Conservation (phyloP, 768 basidiomycete species). For the Suillus subluteus region DNA sequence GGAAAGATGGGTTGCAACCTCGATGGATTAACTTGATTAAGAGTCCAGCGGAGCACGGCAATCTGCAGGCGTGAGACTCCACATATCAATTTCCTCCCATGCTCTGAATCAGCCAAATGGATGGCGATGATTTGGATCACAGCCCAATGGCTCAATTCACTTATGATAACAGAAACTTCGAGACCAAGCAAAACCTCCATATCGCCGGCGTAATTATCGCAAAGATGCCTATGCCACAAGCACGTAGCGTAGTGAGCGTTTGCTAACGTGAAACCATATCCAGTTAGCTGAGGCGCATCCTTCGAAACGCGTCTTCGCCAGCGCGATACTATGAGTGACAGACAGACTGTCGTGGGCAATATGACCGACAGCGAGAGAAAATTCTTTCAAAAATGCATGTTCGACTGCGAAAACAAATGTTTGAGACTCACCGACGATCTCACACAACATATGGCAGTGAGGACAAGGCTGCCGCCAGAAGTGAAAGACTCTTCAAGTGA, state of each 20-base stretch:
- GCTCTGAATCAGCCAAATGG: constrained; percentile 11
- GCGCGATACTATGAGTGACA: constrained; percentile 1
- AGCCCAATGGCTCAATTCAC: constrained; percentile 6
- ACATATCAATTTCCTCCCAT: constrained; percentile 19
- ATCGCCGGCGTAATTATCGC: constrained; percentile 1
- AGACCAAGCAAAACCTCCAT: not conserved
- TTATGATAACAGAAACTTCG: constrained; percentile 3
- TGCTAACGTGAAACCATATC: not conserved
- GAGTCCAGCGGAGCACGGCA: constrained; percentile 4
- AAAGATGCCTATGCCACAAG: not conserved
- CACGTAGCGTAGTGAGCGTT: not conserved
- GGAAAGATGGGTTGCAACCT: constrained; percentile 29
- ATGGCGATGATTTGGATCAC: not conserved
- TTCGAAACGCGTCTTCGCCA: not conserved
- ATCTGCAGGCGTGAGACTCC: constrained; percentile 24
- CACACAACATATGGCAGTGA: constrained; percentile 12
- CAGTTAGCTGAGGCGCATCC: not conserved
- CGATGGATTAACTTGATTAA: constrained; percentile 33
- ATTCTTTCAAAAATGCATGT: constrained; percentile 14
- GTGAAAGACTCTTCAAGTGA: constrained; percentile 9
- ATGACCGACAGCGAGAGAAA: constrained; percentile 20
- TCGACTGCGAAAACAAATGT: constrained; percentile 13
- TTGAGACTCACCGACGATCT: constrained; percentile 12
- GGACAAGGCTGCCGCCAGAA: constrained; percentile 12
- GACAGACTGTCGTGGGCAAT: constrained; percentile 11